Conservation (phyloP, 23 red algal species). For the Gracilariopsis chorda region DNA sequence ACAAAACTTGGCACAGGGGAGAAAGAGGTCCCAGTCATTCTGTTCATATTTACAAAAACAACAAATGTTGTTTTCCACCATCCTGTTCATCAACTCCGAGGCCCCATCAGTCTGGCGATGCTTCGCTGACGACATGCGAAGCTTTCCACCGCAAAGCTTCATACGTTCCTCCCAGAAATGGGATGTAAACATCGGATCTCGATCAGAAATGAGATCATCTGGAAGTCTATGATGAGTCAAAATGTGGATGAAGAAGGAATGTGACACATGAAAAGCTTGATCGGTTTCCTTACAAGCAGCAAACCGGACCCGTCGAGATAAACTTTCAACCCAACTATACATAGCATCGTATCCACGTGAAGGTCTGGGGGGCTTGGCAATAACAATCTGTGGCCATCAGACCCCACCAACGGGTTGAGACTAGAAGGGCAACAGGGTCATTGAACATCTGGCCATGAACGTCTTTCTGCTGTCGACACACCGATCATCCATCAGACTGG, state of each 20-base stretch:
- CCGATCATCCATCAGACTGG: background rate
- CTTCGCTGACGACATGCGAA: background rate
- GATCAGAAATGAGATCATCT: too few species aligned
- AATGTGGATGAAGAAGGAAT: background rate
- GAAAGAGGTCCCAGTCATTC: background rate
- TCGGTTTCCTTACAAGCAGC: background rate
- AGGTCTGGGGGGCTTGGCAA: background rate
- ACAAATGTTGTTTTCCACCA: background rate
- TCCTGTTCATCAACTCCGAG: background rate
- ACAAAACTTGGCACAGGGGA: background rate
- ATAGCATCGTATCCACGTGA: background rate
- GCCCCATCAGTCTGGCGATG: background rate
- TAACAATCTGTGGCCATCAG: background rate
- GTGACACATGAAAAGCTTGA: background rate
- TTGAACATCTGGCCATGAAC: background rate
- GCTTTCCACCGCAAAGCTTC: background rate
- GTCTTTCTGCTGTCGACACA: background rate
- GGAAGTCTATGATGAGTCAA: background rate
- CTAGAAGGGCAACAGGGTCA: background rate
- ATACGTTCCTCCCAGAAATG: background rate
- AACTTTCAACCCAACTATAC: background rate
- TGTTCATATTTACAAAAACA: background rate
- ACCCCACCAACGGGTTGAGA: background rate
- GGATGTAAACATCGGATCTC: background rate
- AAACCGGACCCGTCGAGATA: background rate